Evolutionary conservation across 2,329 filamentous ascomycete species (phyloP), one percentile per base, ranked within the genome.

Genomic region (Gyromitra esculenta): DNA sequence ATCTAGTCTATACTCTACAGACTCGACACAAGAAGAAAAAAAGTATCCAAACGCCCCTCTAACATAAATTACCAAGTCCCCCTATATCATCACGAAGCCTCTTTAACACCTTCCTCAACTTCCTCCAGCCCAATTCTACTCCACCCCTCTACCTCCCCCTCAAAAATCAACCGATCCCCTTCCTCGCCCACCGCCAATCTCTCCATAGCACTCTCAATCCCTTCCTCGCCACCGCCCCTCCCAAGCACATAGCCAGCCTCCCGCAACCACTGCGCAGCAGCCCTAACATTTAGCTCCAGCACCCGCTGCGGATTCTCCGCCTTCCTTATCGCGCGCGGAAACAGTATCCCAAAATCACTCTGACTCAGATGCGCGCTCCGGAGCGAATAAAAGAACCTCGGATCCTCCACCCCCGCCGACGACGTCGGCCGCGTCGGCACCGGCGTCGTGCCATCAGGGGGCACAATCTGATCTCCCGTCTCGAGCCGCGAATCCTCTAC

Each of bases 291-390:
- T 1, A 91, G 84, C 21, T 88, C 85, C 64, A 91, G 82, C 0
- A 87, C 86, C 11, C 88, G 85, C 81, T 89, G 88, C 0, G 89
- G 89, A 66, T 88, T 85, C 60, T 87, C 86, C 0, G 87, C 87
- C 1, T 86, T 85, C 79, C 90, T 88, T 7, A 90, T 86, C 80
- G 86, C 87, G 87, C 90, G 91, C 0, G 92, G 92, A 81, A 96
- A 96, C 25, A 97, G 84, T 31, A 96, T 85, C 45, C 92, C 93
- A 80, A 96, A 96, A 81, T 97, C 93, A 21, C 89, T 92, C 83
- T 96, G 93, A 74, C 88, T 92, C 35, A 96, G 87, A 82, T 97
- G 93, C 0, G 93, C 92, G n/a, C 90, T 91, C 57, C 88, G 85
- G 13, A 86, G 82, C 1, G 92, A 90, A 82, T 92, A 95, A 84